Evolutionary conservation across 2,329 filamentous ascomycete species (phyloP).

Genomic region (Amauroascus verrucosus): DNA sequence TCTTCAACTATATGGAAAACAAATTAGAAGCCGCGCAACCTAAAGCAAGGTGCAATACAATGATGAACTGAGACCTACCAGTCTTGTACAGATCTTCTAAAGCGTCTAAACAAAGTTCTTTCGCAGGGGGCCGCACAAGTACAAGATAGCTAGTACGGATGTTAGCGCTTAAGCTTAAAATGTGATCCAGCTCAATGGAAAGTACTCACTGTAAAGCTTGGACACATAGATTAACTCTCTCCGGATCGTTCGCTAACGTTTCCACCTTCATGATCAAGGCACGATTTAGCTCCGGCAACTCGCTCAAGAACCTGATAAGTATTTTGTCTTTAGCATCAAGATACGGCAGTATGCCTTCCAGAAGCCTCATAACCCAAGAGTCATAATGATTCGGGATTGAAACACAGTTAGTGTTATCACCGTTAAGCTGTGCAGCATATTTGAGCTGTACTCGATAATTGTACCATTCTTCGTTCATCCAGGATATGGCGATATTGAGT

Average conservation of each 20-base stretch:
- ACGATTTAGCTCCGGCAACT: constrained; percentile 69
- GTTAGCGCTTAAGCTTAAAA: not conserved
- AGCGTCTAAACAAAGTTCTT: constrained; percentile 48
- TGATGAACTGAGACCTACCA: constrained; percentile 31
- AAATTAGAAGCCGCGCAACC: not conserved
- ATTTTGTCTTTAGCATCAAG: constrained; percentile 86
- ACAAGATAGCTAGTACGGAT: constrained; percentile 40
- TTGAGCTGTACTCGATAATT: constrained; percentile 59
- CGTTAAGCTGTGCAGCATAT: constrained; percentile 34
- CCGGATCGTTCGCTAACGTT: constrained; percentile 53
- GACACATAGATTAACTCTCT: constrained; percentile 50
- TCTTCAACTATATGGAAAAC: constrained; percentile 32
- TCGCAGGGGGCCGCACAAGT: constrained; percentile 50
- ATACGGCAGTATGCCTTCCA: constrained; percentile 83
- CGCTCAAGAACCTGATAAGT: constrained; percentile 79
- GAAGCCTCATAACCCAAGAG: constrained; percentile 65
- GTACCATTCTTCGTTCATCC: constrained; percentile 98
- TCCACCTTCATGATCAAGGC: constrained; percentile 63
- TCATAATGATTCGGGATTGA: constrained; percentile 54
- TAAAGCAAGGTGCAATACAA: not conserved
- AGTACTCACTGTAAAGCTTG: constrained; percentile 46
- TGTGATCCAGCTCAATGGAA: not conserved
- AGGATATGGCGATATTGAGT: constrained; percentile 81
- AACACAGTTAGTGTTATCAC: constrained; percentile 41
- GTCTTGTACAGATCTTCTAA: constrained; percentile 50